Evolutionary conservation across 306 rosid species (phyloP).

Genomic region (Adenanthera pavonina): DNA sequence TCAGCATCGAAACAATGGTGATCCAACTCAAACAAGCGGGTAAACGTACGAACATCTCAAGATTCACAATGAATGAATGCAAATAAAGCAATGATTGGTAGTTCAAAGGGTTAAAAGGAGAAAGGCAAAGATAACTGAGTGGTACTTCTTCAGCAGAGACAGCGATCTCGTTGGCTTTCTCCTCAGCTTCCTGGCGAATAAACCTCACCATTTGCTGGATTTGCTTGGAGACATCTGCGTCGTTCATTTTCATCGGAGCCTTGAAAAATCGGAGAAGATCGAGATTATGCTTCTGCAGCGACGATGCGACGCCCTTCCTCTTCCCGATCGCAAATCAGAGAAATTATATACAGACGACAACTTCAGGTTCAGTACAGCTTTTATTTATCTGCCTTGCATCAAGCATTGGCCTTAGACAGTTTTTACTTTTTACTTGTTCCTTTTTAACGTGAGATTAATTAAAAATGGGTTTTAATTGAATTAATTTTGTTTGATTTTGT

Average conservation of each 20-base stretch:
- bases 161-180: conserved; percentile 96
- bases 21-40: background rate
- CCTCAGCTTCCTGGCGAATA: conserved; percentile 95
- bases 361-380: background rate
- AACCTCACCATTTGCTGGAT: conserved; percentile 99
- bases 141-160: conserved; percentile 91
- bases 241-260: conserved; percentile 67
- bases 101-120: background rate
- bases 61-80: background rate
- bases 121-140: background rate
- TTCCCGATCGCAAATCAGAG: conserved; percentile 19
- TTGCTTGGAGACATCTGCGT: conserved; percentile 94
- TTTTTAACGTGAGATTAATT: background rate
- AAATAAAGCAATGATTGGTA: conserved; percentile 9
- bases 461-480: no score
- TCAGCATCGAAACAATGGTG: conserved; percentile 30
- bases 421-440: background rate
- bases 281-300: conserved; percentile 20
- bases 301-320: conserved; percentile 27
- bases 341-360: background rate
- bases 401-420: background rate
- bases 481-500: no score
- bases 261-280: conserved; percentile 51
- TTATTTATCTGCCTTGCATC: background rate
- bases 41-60: background rate